Evolutionary conservation across 108 stramenopile species (phyloP).

Genomic region (Fragilaria crotonensis): DNA sequence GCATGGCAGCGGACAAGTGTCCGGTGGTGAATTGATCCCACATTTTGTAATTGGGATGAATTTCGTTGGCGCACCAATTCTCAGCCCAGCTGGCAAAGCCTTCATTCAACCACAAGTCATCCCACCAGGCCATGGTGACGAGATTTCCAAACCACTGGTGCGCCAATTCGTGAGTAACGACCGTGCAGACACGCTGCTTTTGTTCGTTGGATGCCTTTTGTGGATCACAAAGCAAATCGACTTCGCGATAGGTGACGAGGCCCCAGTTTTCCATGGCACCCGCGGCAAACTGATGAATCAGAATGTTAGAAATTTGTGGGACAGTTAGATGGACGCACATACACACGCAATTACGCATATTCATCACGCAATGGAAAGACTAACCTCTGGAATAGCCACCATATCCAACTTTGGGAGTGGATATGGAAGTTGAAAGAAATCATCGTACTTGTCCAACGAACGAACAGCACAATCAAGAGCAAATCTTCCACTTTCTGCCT

Average conservation of each 20-base stretch:
- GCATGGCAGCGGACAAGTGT: slow-evolving; percentile 72
- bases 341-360: background rate
- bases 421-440: slow-evolving; percentile 82
- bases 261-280: slow-evolving; percentile 90
- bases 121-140: slow-evolving; percentile 97
- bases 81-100: slow-evolving; percentile 93
- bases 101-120: slow-evolving; percentile 97
- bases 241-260: slow-evolving; percentile 62
- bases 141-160: slow-evolving; percentile 96
- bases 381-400: slow-evolving; percentile 86
- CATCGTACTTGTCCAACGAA: slow-evolving; percentile 83
- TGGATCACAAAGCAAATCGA: slow-evolving; percentile 89
- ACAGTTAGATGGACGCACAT: no score
- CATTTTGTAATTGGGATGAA: slow-evolving; percentile 80
- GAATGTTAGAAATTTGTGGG: no score
- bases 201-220: slow-evolving; percentile 59
- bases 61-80: slow-evolving; percentile 65
- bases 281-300: slow-evolving; percentile 69
- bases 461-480: slow-evolving; percentile 79
- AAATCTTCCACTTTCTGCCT: slow-evolving; percentile 65
- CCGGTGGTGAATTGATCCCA: slow-evolving; percentile 91
- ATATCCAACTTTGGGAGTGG: slow-evolving; percentile 96
- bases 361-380: background rate
- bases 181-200: slow-evolving; percentile 89
- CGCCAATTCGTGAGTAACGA: slow-evolving; percentile 96